These are phyloP conservation scores for Cordyceps cicadae DNA, from an alignment of 2,329 filamentous ascomycete species.

Conservation along the genomic window DNA sequence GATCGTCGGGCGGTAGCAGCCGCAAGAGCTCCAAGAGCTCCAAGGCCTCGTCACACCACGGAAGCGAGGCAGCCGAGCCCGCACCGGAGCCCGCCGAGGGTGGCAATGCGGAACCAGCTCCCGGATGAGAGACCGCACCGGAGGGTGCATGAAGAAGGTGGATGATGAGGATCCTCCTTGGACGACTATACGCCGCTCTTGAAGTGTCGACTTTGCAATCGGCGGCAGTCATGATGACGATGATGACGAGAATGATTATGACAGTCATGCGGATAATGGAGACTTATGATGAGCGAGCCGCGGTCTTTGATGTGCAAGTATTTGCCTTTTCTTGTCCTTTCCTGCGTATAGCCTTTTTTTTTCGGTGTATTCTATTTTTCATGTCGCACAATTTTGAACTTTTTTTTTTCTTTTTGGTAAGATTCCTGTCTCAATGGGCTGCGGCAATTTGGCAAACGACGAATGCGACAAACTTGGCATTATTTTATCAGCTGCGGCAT, in stretches of 20 bases:
- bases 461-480: background rate
- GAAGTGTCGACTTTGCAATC: no score
- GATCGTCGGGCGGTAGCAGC: conserved; percentile 12
- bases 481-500: background rate
- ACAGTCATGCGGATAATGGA: background rate
- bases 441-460: background rate
- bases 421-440: no score
- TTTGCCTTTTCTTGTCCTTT: background rate
- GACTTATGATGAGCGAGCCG: background rate
- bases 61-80: background rate
- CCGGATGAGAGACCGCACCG: background rate
- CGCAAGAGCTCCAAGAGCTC: conserved; percentile 29
- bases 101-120: background rate
- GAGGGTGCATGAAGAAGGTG: background rate
- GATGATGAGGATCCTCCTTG: background rate
- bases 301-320: background rate
- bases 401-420: no score
- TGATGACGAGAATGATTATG: background rate
- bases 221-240: background rate
- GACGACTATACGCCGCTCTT: no score
- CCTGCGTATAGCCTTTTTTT: conserved; percentile 2
- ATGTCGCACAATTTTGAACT: background rate
- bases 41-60: conserved; percentile 14
- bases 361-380: conserved; percentile 1
- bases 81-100: background rate